A percentile compares a stretch with the other conserved stretches of the same genome.
Conservation (phyloP, 306 rosid genomes). For the Vicia sativa region DNA sequence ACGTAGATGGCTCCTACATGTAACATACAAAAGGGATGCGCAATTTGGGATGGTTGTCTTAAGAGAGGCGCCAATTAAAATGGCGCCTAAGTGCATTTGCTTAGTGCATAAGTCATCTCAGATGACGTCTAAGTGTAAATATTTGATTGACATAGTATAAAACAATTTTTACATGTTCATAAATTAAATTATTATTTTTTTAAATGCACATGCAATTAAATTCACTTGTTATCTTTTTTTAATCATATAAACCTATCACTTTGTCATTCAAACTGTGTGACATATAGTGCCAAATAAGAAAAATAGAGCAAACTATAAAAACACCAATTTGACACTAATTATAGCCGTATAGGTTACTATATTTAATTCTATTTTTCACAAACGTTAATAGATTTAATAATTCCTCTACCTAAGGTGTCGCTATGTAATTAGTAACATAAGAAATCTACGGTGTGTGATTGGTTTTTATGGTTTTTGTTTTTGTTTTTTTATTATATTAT, state of each 20-base stretch:
- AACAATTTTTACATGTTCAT: too few species aligned
- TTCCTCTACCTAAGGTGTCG: neutral
- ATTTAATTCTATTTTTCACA: neutral
- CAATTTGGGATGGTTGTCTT: too few species aligned
- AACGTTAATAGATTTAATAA: neutral
- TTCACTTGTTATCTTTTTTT: neutral
- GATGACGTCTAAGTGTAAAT: too few species aligned
- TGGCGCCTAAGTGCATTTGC: too few species aligned
- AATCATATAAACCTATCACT: neutral
- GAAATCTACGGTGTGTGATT: neutral
- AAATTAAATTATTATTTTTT: neutral
- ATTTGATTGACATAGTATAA: too few species aligned
- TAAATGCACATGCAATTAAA: neutral
- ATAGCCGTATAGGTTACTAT: neutral
- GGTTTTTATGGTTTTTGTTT: conserved; percentile 15
- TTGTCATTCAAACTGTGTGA: neutral
- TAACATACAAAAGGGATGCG: too few species aligned
- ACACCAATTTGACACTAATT: neutral
- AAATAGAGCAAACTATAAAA: neutral
- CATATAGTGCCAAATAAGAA: neutral
- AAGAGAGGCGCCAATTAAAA: too few species aligned
- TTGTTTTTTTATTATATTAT: conserved; percentile 14
- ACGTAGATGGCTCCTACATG: too few species aligned
- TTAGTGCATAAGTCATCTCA: too few species aligned
- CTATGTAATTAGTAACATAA: neutral